Evolutionary conservation across 345 rosid species (phyloP), one percentile per base, ranked within the genome.

Genomic region (Populus deltoides): DNA sequence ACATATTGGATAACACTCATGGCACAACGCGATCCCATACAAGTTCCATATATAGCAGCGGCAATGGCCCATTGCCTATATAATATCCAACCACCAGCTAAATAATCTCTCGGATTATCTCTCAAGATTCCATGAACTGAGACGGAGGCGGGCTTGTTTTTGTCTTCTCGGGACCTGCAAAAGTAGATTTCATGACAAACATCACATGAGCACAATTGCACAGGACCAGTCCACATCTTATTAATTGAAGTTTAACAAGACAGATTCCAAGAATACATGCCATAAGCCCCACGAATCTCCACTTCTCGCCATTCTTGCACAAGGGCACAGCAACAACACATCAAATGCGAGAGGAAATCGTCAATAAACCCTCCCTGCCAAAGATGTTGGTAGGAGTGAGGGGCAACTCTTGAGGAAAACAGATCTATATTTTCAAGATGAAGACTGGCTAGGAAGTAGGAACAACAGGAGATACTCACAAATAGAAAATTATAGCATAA

Each of bases 311-410:
- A 91, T 86, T 96, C 99, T 91, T 93, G 99, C 75, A 96, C 98
- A 41, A 96, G 98, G 38, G 99, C 95, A 72, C 99, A 96, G 81
- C 99, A 96, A 84, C 99, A 96, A 73, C 98, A 96, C 97, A 96
- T 91, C 47, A 96, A 62, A 87, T 96, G 99, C 7, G 99, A 93
- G 69, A 93, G 97, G 84, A 96, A 96, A 85, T 96, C 98, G 66
- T 93, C 99, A 73, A 93, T 61, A 68, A 82, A 90, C 65, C 99
- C 99, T 73, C 97, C 98, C 99, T 93, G 92, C 65, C 11, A 76
- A 75, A 75, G 39, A 29, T 29, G 20, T 25, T 31, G 53, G 22
- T 31, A 22, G 36, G 9, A 3, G 24, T 43, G 4, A 15, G 7
- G 63, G 16, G 31, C 27, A 29, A 22, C 29, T 35, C 22, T 17